These are phyloP conservation scores for Pythium folliculosum DNA, from an alignment of 352 stramenopile genomes.

Conservation along the genomic window DNA sequence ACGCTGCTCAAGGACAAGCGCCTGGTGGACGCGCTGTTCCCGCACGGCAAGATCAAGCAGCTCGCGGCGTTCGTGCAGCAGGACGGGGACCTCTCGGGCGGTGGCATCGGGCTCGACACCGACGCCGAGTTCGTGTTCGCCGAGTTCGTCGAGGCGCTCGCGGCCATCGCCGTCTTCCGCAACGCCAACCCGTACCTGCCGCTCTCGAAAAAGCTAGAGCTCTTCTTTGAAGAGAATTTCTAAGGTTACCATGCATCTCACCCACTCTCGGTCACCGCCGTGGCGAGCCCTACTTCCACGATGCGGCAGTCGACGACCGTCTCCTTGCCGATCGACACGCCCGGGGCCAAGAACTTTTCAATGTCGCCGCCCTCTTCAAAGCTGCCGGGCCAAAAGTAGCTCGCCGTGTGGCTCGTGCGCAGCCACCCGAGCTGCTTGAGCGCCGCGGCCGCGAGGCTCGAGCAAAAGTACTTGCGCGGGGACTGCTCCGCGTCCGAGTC, in stretches of 20 bases:
- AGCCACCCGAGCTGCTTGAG: conserved; percentile 83
- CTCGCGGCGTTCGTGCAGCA: conserved; percentile 79
- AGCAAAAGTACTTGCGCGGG: conserved; percentile 88
- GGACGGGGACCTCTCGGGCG: conserved; percentile 56
- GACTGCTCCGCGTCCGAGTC: background rate
- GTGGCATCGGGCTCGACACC: conserved; percentile 39
- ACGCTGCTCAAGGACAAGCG: conserved; percentile 65
- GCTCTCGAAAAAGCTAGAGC: conserved; percentile 74
- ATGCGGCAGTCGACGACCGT: conserved; percentile 80
- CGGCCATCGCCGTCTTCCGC: conserved; percentile 69
- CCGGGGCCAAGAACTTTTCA: conserved; percentile 51
- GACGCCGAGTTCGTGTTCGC: conserved; percentile 82
- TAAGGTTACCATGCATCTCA: conserved; percentile 1
- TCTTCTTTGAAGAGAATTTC: conserved; percentile 79
- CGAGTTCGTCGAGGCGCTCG: conserved; percentile 75
- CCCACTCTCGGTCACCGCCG: conserved; percentile 17
- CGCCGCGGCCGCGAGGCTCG: conserved; percentile 73
- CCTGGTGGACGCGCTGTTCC: conserved; percentile 75
- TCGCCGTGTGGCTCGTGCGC: conserved; percentile 61
- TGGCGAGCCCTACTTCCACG: conserved; percentile 74
- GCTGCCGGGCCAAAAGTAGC: conserved; percentile 83
- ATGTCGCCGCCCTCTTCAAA: conserved; percentile 82
- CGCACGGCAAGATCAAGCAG: conserved; percentile 72
- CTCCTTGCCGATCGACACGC: conserved; percentile 54
- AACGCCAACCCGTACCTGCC: conserved; percentile 81